These are phyloP conservation scores for Didymella pinodella DNA, from an alignment of 2,329 filamentous ascomycete species.

Conservation along the genomic window DNA sequence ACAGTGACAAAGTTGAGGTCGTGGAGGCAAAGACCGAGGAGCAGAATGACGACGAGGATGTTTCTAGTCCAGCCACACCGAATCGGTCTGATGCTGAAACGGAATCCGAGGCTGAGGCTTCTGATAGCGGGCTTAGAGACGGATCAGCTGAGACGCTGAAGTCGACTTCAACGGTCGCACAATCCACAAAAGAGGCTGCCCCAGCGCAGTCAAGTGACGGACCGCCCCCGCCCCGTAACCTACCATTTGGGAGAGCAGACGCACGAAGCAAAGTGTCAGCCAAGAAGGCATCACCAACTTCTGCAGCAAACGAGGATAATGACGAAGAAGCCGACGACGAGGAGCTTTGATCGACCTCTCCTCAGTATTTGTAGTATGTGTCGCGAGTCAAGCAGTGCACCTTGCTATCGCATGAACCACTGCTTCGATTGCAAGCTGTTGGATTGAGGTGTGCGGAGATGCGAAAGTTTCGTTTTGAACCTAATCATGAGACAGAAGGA, in stretches of 20 bases:
- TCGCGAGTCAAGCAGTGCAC: not conserved
- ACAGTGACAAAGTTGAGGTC: conserved; percentile 47
- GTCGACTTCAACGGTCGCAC: conserved; percentile 29
- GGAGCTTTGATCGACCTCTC: conserved; percentile 34
- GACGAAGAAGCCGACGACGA: conserved; percentile 51
- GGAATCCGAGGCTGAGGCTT: conserved; percentile 42
- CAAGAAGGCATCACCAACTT: conserved; percentile 23
- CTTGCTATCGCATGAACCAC: not conserved
- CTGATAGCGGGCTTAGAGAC: conserved; percentile 16
- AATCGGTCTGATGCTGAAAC: conserved; percentile 50
- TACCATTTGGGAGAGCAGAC: conserved; percentile 44
- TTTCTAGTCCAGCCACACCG: conserved; percentile 40
- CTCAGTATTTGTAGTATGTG: not conserved
- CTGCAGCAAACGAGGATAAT: conserved; percentile 21
- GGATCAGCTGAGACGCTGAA: conserved; percentile 31
- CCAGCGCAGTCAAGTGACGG: conserved; percentile 19
- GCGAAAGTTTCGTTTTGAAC: conserved; percentile 9
- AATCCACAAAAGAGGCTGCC: conserved; percentile 25
- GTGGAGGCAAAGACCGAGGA: conserved; percentile 40
- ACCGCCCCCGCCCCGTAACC: conserved; percentile 46
- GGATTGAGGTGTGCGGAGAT: not conserved
- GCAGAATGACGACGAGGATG: conserved; percentile 36
- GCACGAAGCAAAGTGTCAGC: conserved; percentile 31
- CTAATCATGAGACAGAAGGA: conserved; percentile 6
- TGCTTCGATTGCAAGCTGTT: not conserved